Evolutionary conservation across 2,329 filamentous ascomycete species (phyloP).

Genomic region (Pseudomassariella vexata): DNA sequence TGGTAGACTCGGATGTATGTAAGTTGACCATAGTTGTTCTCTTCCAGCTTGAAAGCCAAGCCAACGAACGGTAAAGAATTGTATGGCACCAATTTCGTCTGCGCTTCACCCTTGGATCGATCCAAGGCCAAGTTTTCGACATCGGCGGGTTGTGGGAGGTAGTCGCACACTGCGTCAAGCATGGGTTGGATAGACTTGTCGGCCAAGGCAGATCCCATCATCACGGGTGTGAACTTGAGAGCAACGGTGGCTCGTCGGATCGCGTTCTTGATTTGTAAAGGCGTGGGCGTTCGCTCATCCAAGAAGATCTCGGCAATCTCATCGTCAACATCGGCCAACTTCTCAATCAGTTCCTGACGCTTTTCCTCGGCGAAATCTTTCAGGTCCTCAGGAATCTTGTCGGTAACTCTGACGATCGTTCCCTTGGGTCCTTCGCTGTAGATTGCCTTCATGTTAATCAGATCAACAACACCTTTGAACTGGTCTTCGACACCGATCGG

Average conservation of each 20-base stretch:
- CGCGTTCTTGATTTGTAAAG: conserved; percentile 81
- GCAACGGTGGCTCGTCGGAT: conserved; percentile 86
- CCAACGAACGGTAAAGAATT: conserved; percentile 92
- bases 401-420: conserved; percentile 67
- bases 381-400: conserved; percentile 78
- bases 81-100: conserved; percentile 86
- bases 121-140: conserved; percentile 88
- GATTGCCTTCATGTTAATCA: conserved; percentile 86
- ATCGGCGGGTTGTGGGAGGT: conserved; percentile 85
- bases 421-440: conserved; percentile 86
- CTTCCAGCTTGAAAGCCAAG: conserved; percentile 96
- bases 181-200: conserved; percentile 95
- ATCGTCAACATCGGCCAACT: conserved; percentile 93
- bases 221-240: conserved; percentile 85
- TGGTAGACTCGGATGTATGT: conserved; percentile 99
- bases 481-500: conserved; percentile 90
- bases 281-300: conserved; percentile 75
- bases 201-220: conserved; percentile 93
- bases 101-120: conserved; percentile 68
- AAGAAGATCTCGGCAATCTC: conserved; percentile 95
- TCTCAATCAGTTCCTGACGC: conserved; percentile 82
- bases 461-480: conserved; percentile 86
- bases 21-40: conserved; percentile 96
- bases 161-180: conserved; percentile 94
- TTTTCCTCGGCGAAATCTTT: conserved; percentile 74